Conservation (phyloP, 2,329 filamentous ascomycete genomes). For the Pyrenochaeta sp. region DNA sequence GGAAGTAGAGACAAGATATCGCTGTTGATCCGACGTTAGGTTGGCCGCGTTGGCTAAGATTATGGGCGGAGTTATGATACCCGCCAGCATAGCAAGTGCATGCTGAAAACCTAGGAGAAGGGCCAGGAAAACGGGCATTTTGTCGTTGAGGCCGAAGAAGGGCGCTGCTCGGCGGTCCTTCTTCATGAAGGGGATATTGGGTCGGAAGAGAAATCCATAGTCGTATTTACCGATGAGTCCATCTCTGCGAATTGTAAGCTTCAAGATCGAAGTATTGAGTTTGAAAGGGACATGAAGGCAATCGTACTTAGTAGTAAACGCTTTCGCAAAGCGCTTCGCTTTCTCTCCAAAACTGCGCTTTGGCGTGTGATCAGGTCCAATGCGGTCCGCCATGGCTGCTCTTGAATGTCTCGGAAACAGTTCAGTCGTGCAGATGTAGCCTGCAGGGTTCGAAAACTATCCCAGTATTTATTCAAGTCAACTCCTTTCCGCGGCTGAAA, state of each 20-base stretch:
- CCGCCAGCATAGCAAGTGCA: constrained; percentile 73
- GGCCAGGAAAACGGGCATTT: constrained; percentile 77
- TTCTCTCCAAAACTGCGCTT: constrained; percentile 55
- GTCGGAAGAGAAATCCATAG: constrained; percentile 86
- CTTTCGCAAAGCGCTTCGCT: constrained; percentile 51
- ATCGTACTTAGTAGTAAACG: constrained; percentile 59
- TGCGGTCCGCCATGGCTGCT: constrained; percentile 49
- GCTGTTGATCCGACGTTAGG: constrained; percentile 66
- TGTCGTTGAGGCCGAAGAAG: constrained; percentile 85
- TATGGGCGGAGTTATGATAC: constrained; percentile 79
- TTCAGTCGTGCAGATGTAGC: background rate
- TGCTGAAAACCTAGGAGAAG: constrained; percentile 82
- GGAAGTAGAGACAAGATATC: constrained; percentile 81
- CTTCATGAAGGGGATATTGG: constrained; percentile 83
- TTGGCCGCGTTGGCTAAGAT: constrained; percentile 74
- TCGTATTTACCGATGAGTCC: constrained; percentile 88
- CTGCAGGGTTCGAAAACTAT: background rate
- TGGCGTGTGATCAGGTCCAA: constrained; percentile 53
- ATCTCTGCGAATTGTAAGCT: constrained; percentile 56
- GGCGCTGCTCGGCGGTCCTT: constrained; percentile 68
- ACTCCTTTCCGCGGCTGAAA: constrained; percentile 1
- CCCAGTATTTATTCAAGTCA: constrained; percentile 15
- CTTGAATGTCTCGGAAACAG: background rate
- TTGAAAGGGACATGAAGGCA: background rate
- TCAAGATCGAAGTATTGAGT: background rate